Base-by-base conservation (phyloP, 129 eudicot genomes). In the Lonicera japonica region DNA sequence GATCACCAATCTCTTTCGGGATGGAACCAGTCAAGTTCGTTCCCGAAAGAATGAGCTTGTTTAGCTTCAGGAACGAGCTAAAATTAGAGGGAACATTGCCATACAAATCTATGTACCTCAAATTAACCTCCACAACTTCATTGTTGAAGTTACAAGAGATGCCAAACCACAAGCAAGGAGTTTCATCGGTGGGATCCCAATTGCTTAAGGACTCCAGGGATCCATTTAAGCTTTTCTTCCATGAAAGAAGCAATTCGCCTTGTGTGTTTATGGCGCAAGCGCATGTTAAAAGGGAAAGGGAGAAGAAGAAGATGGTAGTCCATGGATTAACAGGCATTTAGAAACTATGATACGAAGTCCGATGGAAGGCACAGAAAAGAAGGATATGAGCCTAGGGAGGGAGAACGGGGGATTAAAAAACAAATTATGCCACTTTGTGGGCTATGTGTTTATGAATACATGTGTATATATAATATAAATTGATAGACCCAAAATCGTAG, bases 91-190 rank as follows among this genome's bases (percentile, higher is more conserved):
- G 94, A 24, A 87, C 64, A 15, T 24, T 63, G 45, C 97, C 97
- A 46, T 69, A 77, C 61, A 91, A 75, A 63, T 87, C 97, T 7
- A 91, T 69, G 58, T 84, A 75, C 78, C 66, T 82, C 66, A 91
- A 71, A 29, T 74, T 71, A 50, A 87, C 21, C 41, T 73, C 90
- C 34, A 78, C 81, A 40, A 91, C 96, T 57, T 82, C 79, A 14
- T 73, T 73, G 43, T 69, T 77, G 38, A 25, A 54, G 56, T 91
- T 78, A 70, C 97, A 91, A 22, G 73, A 51, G 21, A 91, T 21
- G 1, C 97, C 97, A 68, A 73, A 81, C 97, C 97, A 91, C 0
- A 38, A 52, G 43, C 97, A 91, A 4, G 97, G 90, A 11, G 67
- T 75, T 22, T 68, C 82, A 57, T 87, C 75, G 41, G 70, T 57